Evolutionary conservation across 2,329 filamentous ascomycete genomes (phyloP).

Genomic region (Aspergillus udagawae): DNA sequence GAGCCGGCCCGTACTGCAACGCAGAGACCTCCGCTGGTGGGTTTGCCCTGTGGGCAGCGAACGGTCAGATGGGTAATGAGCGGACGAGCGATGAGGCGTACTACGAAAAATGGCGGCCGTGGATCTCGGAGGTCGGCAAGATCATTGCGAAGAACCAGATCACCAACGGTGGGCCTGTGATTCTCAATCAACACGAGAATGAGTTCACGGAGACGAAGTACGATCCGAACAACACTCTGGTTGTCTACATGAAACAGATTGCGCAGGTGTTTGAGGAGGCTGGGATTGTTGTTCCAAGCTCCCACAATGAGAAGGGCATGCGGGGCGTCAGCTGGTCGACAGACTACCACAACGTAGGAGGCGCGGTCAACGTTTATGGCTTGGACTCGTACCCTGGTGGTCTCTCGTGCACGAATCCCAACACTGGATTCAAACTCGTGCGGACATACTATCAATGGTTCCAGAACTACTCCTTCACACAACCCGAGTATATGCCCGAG

Average conservation of each 20-base stretch:
- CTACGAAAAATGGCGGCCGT: slow-evolving; percentile 45
- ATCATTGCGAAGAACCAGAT: slow-evolving; percentile 50
- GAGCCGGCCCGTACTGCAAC: slow-evolving; percentile 51
- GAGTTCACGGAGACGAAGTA: slow-evolving; percentile 48
- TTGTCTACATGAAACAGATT: slow-evolving; percentile 52
- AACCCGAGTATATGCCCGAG: slow-evolving; percentile 52
- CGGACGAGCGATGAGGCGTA: slow-evolving; percentile 45
- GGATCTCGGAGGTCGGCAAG: slow-evolving; percentile 43
- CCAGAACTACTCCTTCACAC: slow-evolving; percentile 51
- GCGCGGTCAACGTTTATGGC: slow-evolving; percentile 45
- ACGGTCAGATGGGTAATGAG: slow-evolving; percentile 44
- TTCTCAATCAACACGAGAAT: slow-evolving; percentile 53
- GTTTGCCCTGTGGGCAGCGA: slow-evolving; percentile 44
- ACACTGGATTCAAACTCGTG: slow-evolving; percentile 48
- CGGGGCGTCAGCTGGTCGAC: slow-evolving; percentile 50
- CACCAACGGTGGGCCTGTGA: slow-evolving; percentile 49
- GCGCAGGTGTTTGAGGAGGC: slow-evolving; percentile 44
- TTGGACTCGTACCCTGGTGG: slow-evolving; percentile 36
- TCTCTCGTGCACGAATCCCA: slow-evolving; percentile 48
- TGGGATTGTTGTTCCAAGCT: slow-evolving; percentile 49
- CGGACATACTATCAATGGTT: slow-evolving; percentile 57
- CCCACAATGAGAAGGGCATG: slow-evolving; percentile 51
- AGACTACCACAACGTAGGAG: slow-evolving; percentile 55
- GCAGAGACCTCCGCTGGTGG: slow-evolving; percentile 50
- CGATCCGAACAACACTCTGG: slow-evolving; percentile 42